phyloP scores from a whole-genome alignment of 2,329 filamentous ascomycete species.

The Fusarium compactum region DNA sequence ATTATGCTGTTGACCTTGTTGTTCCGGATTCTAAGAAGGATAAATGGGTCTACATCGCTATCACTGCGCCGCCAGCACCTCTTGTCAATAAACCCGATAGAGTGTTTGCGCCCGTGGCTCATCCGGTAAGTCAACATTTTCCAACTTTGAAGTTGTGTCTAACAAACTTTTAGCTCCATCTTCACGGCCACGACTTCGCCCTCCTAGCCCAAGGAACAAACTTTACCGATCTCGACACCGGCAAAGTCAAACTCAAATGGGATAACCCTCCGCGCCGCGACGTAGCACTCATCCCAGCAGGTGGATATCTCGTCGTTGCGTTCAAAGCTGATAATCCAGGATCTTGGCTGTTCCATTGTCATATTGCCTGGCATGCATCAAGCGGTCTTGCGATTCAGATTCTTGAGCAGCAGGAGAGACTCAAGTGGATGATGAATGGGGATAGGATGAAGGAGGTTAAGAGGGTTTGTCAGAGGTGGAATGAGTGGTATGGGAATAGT shows the following conservation, averaged over 20 bases:
- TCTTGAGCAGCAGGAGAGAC: slow-evolving; percentile 29
- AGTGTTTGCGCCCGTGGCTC: slow-evolving; percentile 18
- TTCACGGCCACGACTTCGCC: slow-evolving; percentile 43
- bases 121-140: slow-evolving; percentile 27
- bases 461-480: slow-evolving; percentile 28
- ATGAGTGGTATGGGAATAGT: slow-evolving; percentile 18
- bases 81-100: not conserved
- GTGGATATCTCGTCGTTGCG: slow-evolving; percentile 60
- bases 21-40: slow-evolving; percentile 3
- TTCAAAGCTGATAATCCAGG: slow-evolving; percentile 63
- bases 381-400: slow-evolving; percentile 42
- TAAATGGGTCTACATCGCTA: slow-evolving; percentile 28
- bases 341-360: slow-evolving; percentile 62
- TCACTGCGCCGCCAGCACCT: slow-evolving; percentile 10
- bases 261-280: slow-evolving; percentile 64
- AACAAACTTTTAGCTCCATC: slow-evolving; percentile 27
- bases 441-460: slow-evolving; percentile 15
- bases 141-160: no score
- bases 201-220: slow-evolving; percentile 34
- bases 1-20: slow-evolving; percentile 27
- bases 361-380: slow-evolving; percentile 62
- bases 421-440: not conserved
- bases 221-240: slow-evolving; percentile 1
- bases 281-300: slow-evolving; percentile 58
- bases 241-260: slow-evolving; percentile 28